Conservation (phyloP, 805 yeast species). For the Spathaspora girioi region DNA sequence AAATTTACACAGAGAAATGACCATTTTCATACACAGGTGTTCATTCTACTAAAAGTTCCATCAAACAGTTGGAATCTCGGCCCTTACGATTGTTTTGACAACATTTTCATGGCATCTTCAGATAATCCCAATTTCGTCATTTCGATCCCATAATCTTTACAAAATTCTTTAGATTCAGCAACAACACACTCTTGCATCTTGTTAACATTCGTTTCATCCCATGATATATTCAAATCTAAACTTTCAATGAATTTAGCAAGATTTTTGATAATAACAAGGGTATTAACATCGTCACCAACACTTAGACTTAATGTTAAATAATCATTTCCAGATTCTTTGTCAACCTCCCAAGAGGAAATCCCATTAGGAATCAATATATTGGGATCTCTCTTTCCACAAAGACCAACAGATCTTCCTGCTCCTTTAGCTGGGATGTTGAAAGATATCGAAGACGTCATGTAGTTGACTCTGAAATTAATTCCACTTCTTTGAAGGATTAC, state of each 20-base stretch:
- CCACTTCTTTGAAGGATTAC: constrained; percentile 21
- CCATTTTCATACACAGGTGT: too few species aligned
- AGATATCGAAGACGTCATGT: constrained; percentile 27
- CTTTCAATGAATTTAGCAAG: constrained; percentile 5
- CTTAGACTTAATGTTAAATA: constrained; percentile 30
- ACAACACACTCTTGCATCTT: constrained; percentile 23
- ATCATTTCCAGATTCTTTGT: constrained; percentile 13
- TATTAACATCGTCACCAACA: constrained; percentile 32
- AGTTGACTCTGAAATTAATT: constrained; percentile 21
- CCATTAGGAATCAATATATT: constrained; percentile 34
- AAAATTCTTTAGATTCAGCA: constrained; percentile 20
- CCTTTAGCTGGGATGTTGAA: constrained; percentile 29
- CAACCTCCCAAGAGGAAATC: constrained; percentile 21
- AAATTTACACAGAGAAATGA: too few species aligned
- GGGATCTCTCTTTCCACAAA: constrained; percentile 23
- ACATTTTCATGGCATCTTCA: neutral
- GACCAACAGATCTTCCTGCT: constrained; percentile 19
- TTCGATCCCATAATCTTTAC: constrained; percentile 23
- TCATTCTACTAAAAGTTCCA: too few species aligned
- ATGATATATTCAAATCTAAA: neutral
- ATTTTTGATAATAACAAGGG: constrained; percentile 28
- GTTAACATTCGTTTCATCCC: neutral
- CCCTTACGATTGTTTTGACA: neutral
- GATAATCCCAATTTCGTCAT: neutral
- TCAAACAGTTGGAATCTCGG: too few species aligned